Conservation (phyloP, 495 filamentous ascomycete genomes). For the Podospora bellae-mahoneyi region DNA sequence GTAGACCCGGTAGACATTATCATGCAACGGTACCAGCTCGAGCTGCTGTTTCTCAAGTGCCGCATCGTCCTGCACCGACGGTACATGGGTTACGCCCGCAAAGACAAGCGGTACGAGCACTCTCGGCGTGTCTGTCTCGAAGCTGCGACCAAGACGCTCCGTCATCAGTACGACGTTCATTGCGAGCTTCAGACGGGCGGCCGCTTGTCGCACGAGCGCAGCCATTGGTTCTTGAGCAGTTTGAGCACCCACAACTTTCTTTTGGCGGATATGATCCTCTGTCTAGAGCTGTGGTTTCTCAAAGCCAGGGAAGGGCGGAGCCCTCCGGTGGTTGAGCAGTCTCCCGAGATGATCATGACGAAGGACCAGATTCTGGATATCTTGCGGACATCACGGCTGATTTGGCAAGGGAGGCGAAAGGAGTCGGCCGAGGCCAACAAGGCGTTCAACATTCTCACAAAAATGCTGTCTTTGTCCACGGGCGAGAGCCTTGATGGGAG, state of each 20-base stretch:
- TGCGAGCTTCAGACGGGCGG: slow-evolving; percentile 36
- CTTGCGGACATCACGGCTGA: slow-evolving; percentile 24
- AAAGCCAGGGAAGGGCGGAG: slow-evolving; percentile 20
- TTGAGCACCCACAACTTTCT: slow-evolving; percentile 37
- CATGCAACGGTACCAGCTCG: slow-evolving; percentile 35
- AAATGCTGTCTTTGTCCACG: slow-evolving; percentile 29
- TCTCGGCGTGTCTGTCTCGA: slow-evolving; percentile 37
- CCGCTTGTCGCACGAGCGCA: slow-evolving; percentile 30
- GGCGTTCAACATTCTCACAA: slow-evolving; percentile 31
- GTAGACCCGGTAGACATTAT: slow-evolving; percentile 32
- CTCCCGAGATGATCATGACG: slow-evolving; percentile 22
- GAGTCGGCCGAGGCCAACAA: slow-evolving; percentile 26
- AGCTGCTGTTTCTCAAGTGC: slow-evolving; percentile 32
- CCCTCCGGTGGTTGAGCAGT: background rate
- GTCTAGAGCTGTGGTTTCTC: slow-evolving; percentile 25
- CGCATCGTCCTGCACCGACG: slow-evolving; percentile 34
- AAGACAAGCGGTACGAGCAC: slow-evolving; percentile 33
- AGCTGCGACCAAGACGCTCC: slow-evolving; percentile 34
- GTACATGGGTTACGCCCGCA: slow-evolving; percentile 31
- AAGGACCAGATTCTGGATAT: slow-evolving; percentile 28
- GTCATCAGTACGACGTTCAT: slow-evolving; percentile 38
- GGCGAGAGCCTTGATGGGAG: slow-evolving; percentile 20
- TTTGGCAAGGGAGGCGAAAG: slow-evolving; percentile 25
- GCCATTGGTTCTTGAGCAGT: slow-evolving; percentile 33
- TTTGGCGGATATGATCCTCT: slow-evolving; percentile 41